A percentile compares a stretch with the other conserved stretches of the same genome.
Conservation (phyloP, 257 asterid genomes). For the Salvia miltiorrhiza region DNA sequence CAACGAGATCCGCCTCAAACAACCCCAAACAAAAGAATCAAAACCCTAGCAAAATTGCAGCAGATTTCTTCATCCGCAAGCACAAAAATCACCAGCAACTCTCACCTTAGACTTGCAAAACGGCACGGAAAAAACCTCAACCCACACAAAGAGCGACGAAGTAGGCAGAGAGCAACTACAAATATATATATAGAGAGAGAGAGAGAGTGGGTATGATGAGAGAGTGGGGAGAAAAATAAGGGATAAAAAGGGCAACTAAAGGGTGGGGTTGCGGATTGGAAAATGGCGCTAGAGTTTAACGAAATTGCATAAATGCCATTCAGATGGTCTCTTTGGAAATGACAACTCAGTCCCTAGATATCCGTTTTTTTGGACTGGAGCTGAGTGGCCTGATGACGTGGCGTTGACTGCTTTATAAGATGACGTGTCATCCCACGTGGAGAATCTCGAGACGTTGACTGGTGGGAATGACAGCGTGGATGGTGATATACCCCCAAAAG, state of each 20-base stretch:
- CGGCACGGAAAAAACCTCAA: neutral
- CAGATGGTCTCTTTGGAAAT: slow-evolving; percentile 13
- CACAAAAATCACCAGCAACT: neutral
- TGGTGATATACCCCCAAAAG: neutral
- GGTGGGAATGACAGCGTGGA: slow-evolving; percentile 35
- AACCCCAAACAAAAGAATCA: neutral
- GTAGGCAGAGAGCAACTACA: slow-evolving; percentile 2
- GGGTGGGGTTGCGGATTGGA: neutral
- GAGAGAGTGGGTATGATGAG: slow-evolving; percentile 6
- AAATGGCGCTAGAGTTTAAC: neutral
- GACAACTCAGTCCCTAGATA: slow-evolving; percentile 36
- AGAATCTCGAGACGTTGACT: slow-evolving; percentile 29
- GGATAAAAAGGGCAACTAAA: slow-evolving; percentile 13
- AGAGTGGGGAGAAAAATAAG: slow-evolving; percentile 1
- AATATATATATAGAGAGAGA: slow-evolving; percentile 2
- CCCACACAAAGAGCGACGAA: neutral
- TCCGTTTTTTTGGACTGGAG: slow-evolving; percentile 32
- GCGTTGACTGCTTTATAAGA: slow-evolving; percentile 22
- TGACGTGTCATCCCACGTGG: slow-evolving; percentile 27
- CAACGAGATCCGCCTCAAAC: slow-evolving; percentile 16
- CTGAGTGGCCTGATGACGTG: slow-evolving; percentile 6
- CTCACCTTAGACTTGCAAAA: slow-evolving; percentile 5
- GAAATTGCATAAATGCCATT: slow-evolving; percentile 26
- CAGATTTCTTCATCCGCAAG: slow-evolving; percentile 1
- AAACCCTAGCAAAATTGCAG: slow-evolving; percentile 12